phyloP scores from a whole-genome alignment of 805 yeast species.

The Suhomyces xylopsoci region DNA sequence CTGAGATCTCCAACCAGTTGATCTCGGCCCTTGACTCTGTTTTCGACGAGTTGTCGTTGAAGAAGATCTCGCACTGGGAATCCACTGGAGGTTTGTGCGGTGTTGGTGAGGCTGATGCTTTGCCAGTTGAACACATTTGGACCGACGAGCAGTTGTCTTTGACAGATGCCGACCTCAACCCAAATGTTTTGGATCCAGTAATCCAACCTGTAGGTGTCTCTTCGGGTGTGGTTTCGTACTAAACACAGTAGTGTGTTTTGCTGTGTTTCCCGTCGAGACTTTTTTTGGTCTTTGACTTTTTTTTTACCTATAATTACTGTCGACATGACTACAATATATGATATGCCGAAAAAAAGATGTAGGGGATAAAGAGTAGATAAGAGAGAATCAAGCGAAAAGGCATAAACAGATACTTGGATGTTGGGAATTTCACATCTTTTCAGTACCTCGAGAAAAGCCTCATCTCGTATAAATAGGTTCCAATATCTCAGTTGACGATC shows the following conservation, averaged over 20 bases:
- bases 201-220: slow-evolving; percentile 65
- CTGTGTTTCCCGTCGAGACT: neutral
- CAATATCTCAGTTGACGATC: too few species aligned
- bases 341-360: neutral
- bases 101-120: slow-evolving; percentile 60
- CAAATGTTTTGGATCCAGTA: slow-evolving; percentile 63
- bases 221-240: slow-evolving; percentile 49
- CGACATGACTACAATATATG: slow-evolving; percentile 14
- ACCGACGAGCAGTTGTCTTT: slow-evolving; percentile 72
- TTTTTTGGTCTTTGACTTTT: neutral
- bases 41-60: slow-evolving; percentile 69
- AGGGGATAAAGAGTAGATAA: neutral
- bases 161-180: slow-evolving; percentile 60
- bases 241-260: neutral
- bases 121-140: slow-evolving; percentile 71
- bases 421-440: too few species aligned
- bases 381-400: neutral
- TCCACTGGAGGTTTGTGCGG: slow-evolving; percentile 85
- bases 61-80: slow-evolving; percentile 77
- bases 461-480: too few species aligned
- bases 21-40: slow-evolving; percentile 78
- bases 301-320: neutral
- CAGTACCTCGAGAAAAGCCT: too few species aligned
- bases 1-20: slow-evolving; percentile 70
- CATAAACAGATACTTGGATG: too few species aligned